Conservation (phyloP, 495 filamentous ascomycete species). For the Neurospora sp. region DNA sequence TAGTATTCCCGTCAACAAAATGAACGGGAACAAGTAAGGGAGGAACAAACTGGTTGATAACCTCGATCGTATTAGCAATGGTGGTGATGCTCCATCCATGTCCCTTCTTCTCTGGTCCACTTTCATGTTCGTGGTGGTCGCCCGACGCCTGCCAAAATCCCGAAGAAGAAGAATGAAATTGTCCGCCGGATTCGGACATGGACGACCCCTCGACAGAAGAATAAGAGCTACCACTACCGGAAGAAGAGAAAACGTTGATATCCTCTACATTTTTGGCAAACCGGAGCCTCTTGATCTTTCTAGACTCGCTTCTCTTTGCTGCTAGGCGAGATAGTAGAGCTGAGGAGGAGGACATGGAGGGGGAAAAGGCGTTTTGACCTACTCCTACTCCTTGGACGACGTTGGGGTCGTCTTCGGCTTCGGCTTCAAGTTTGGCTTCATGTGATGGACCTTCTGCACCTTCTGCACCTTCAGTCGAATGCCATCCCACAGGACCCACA, state of each 20-base stretch:
- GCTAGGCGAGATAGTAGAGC: not conserved
- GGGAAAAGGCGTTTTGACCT: too few relatives aligned
- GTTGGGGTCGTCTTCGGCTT: not conserved
- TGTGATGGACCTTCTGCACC: accelerated
- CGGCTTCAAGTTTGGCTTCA: too few relatives aligned
- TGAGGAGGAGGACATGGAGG: not conserved
- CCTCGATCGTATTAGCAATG: not conserved
- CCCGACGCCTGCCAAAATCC: not conserved
- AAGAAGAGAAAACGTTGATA: not conserved
- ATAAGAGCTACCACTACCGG: not conserved
- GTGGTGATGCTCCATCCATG: not conserved
- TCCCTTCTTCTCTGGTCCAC: not conserved
- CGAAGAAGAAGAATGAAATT: not conserved
- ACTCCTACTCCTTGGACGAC: too few relatives aligned
- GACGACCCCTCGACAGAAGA: not conserved
- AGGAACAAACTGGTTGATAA: not conserved
- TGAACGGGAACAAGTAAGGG: not conserved
- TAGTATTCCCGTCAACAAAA: too few relatives aligned
- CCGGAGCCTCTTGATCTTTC: not conserved
- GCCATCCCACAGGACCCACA: not conserved
- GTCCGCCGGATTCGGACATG: too few relatives aligned
- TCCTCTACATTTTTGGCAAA: not conserved
- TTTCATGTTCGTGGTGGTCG: not conserved
- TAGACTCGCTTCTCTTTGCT: not conserved
- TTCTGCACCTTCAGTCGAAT: not conserved